Evolutionary conservation across 2,329 filamentous ascomycete genomes (phyloP).

Genomic region (Neospermospora avenae): DNA sequence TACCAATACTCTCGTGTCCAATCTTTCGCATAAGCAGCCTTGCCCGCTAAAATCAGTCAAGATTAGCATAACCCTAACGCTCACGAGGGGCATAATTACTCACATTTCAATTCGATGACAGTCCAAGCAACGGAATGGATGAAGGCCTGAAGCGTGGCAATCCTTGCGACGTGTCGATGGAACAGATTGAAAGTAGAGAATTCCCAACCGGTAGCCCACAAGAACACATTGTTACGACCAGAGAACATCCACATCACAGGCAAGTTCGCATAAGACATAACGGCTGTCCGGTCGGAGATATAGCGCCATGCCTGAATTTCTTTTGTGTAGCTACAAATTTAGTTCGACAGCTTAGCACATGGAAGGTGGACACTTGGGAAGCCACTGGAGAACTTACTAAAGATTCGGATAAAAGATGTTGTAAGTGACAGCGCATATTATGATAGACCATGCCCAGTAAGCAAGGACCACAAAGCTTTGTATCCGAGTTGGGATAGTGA

Average conservation of each 20-base stretch:
- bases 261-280: slow-evolving; percentile 61
- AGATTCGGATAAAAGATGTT: no score
- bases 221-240: slow-evolving; percentile 62
- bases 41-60: not conserved
- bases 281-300: slow-evolving; percentile 60
- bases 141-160: slow-evolving; percentile 59
- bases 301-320: slow-evolving; percentile 47
- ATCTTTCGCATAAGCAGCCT: not conserved
- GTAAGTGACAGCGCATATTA: no score
- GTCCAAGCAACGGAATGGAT: slow-evolving; percentile 61
- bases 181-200: slow-evolving; percentile 65
- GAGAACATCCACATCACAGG: slow-evolving; percentile 65
- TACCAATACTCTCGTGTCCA: not conserved
- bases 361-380: no score
- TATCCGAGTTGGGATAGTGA: no score
- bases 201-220: slow-evolving; percentile 67
- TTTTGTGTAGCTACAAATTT: slow-evolving; percentile 35
- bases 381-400: no score
- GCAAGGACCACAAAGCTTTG: no score
- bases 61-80: no score
- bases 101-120: slow-evolving; percentile 35
- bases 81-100: slow-evolving; percentile 29
- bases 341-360: not conserved
- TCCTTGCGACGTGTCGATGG: slow-evolving; percentile 62
- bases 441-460: no score